phyloP scores from a whole-genome alignment of 345 rosid species.

The Pistacia integerrima region DNA sequence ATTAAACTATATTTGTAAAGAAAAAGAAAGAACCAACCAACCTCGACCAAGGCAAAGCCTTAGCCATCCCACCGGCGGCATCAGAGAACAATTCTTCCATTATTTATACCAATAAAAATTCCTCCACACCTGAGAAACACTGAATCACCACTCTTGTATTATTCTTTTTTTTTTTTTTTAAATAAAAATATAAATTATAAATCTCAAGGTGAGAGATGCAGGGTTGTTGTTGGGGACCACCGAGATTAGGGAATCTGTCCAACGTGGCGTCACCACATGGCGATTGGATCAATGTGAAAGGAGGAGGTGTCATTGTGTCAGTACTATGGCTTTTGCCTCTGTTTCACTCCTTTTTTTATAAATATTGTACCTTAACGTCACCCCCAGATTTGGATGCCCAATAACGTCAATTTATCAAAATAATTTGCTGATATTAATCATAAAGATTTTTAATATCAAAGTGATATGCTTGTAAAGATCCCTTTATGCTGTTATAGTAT shows the following conservation, averaged over 20 bases:
- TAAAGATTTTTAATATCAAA: too few relatives aligned
- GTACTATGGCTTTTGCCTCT: not conserved
- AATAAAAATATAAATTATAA: not conserved
- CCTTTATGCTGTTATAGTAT: too few relatives aligned
- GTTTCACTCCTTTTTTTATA: not conserved
- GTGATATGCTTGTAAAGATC: too few relatives aligned
- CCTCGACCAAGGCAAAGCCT: not conserved
- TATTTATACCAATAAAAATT: not conserved
- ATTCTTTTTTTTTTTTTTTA: not conserved
- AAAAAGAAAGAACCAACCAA: not conserved
- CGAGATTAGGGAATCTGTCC: constrained; percentile 26
- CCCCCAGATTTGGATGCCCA: not conserved
- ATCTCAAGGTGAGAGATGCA: not conserved
- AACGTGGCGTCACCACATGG: constrained; percentile 48
- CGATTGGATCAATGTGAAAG: constrained; percentile 31
- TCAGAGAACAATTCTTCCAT: not conserved
- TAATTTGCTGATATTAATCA: too few relatives aligned
- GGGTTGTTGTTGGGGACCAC: constrained; percentile 14
- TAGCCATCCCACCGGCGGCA: not conserved
- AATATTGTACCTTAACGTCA: not conserved
- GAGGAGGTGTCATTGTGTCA: constrained; percentile 29
- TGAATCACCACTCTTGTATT: not conserved
- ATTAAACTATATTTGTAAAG: too few relatives aligned
- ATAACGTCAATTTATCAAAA: not conserved
- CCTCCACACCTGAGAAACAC: constrained; percentile 1